A percentile compares a stretch with the other conserved stretches of the same genome.
Conservation (phyloP, 768 basidiomycete species). For the Kwoniella mangroviensis region DNA sequence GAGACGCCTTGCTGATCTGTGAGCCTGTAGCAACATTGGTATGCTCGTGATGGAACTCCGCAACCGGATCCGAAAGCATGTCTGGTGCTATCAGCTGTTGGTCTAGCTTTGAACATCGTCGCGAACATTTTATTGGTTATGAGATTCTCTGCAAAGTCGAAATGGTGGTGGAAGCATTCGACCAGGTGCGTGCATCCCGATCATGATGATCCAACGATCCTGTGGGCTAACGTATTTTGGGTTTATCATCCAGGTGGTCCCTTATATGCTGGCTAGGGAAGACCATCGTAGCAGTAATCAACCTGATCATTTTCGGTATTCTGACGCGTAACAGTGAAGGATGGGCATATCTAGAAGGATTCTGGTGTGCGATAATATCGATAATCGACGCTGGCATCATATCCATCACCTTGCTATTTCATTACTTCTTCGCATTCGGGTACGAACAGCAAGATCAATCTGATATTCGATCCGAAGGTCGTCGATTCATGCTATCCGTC, state of each 20-base stretch:
- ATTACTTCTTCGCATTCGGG: slow-evolving; percentile 43
- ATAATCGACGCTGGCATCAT: slow-evolving; percentile 44
- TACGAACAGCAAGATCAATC: slow-evolving; percentile 8
- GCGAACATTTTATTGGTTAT: slow-evolving; percentile 57
- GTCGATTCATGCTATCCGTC: slow-evolving; percentile 51
- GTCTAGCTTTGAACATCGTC: slow-evolving; percentile 53
- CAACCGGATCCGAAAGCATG: slow-evolving; percentile 51
- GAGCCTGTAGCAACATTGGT: slow-evolving; percentile 50
- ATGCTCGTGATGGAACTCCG: slow-evolving; percentile 38
- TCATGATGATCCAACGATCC: not conserved
- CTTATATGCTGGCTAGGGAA: slow-evolving; percentile 56
- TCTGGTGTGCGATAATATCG: slow-evolving; percentile 50
- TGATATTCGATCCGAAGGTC: slow-evolving; percentile 35
- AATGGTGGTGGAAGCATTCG: slow-evolving; percentile 38
- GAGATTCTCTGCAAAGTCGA: slow-evolving; percentile 51
- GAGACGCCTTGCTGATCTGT: not conserved
- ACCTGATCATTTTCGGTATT: slow-evolving; percentile 48
- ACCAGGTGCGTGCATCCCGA: slow-evolving; percentile 30
- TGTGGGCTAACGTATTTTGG: not conserved
- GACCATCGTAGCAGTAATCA: slow-evolving; percentile 53
- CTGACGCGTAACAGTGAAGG: slow-evolving; percentile 37
- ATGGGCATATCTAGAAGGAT: slow-evolving; percentile 40
- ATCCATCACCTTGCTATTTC: slow-evolving; percentile 39
- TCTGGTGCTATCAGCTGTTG: slow-evolving; percentile 43
- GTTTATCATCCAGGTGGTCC: slow-evolving; percentile 27